Base-by-base conservation (phyloP, 1,284 basidiomycete species). In the Leccinum pachyderme region DNA sequence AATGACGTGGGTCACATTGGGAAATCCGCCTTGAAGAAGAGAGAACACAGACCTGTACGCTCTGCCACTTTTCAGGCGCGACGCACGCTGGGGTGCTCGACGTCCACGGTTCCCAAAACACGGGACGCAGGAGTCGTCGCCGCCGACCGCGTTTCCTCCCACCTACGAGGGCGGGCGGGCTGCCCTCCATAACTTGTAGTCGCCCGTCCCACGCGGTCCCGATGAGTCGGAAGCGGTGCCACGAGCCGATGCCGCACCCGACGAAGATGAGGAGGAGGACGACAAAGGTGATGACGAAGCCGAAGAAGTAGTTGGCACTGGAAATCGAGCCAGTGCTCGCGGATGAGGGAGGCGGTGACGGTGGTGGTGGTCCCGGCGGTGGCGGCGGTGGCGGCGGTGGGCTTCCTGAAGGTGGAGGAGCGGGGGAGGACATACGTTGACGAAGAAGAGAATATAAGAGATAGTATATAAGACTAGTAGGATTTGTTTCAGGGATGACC, bases 241-340 rank as follows among this genome's bases (percentile, higher is more conserved):
- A 75, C 13, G 82, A 77, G 31, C 79, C 73, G 22, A 84, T 64
- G 9, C 81, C 81, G 56, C 82, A 84, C 6, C 74, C 80, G 24
- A 83, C 71, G 57, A 84, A 83, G 54, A 84, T 70, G 51, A 84
- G 70, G 43, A 86, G 75, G 52, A 86, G 74, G 7, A 79, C 76
- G 63, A 83, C 71, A 63, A 86, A 83, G 32, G 82, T 79, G 66
- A 86, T 77, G 59, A 85, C 76, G 63, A 86, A 85, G 41, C 82
- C 83, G 60, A 85, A 85, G 64, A 82, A 82, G 61, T 82, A 81
- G 64, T 73, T 81, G 49, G 76, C 72, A 29, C 74, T 58, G 1
- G 61, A 55, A 46, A 59, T 51, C 13, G 5, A 18, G 29, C 25
- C 4, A 12, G n/a, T 28, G 7, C 24, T 35, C 7, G 2, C 0